A percentile compares a stretch with the other conserved stretches of the same genome.
Evolutionary conservation across 768 basidiomycete species (phyloP).

Genomic region (Fomitopsis pulvina): DNA sequence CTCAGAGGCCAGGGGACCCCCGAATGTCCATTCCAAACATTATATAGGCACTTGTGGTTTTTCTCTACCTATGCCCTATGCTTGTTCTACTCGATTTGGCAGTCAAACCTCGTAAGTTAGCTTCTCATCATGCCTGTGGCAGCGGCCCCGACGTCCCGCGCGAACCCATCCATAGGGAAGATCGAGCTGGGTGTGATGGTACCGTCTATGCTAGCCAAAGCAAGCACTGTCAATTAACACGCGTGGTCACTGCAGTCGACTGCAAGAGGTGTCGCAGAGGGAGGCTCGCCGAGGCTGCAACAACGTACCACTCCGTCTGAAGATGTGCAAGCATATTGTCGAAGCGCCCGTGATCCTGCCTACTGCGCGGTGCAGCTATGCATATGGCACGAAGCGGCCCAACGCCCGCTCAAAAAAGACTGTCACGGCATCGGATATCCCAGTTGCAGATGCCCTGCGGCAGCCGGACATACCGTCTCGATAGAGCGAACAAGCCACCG

Average conservation of each 20-base stretch:
- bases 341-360: slow-evolving; percentile 31
- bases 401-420: slow-evolving; percentile 22
- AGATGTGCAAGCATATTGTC: slow-evolving; percentile 43
- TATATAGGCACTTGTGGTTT: no score
- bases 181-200: slow-evolving; percentile 44
- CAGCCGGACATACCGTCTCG: slow-evolving; percentile 8
- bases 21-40: no score
- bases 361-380: slow-evolving; percentile 47
- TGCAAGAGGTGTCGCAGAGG: neutral
- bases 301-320: slow-evolving; percentile 57
- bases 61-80: no score
- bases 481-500: neutral
- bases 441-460: slow-evolving; percentile 16
- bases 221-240: slow-evolving; percentile 38
- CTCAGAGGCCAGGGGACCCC: no score
- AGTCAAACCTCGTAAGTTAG: no score
- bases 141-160: slow-evolving; percentile 46
- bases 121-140: no score
- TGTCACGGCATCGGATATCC: slow-evolving; percentile 18
- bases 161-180: slow-evolving; percentile 41
- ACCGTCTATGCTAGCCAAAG: slow-evolving; percentile 48
- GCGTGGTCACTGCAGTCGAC: neutral
- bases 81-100: no score
- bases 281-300: slow-evolving; percentile 50
- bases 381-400: slow-evolving; percentile 49